These are phyloP conservation scores for Globisporangium canariense DNA, from an alignment of 352 stramenopile genomes.

Conservation along the genomic window DNA sequence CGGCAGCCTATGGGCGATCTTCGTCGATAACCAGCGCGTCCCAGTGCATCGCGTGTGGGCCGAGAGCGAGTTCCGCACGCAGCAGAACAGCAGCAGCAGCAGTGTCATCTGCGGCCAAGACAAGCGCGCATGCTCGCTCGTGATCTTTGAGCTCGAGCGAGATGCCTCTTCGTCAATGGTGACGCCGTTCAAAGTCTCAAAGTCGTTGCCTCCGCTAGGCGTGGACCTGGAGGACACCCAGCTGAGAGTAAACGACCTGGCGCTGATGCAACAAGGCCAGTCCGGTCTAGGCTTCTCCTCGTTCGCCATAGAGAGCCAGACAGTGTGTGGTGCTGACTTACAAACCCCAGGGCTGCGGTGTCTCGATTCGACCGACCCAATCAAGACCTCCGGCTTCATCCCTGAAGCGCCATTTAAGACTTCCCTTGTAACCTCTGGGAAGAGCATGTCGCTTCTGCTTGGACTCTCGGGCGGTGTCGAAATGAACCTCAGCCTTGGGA, in stretches of 20 bases:
- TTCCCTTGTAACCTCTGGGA: not conserved
- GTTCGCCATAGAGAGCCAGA: not conserved
- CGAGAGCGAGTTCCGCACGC: not conserved
- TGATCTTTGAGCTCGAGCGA: slow-evolving; percentile 1
- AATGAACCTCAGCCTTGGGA: not conserved
- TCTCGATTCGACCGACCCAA: not conserved
- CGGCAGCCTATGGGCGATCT: not conserved
- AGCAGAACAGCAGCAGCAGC: not conserved
- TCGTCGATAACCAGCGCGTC: not conserved
- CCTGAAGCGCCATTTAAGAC: not conserved
- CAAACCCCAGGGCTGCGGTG: not conserved
- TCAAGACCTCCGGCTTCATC: not conserved
- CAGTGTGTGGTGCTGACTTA: not conserved
- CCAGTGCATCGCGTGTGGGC: not conserved
- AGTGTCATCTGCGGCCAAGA: not conserved
- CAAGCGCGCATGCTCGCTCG: not conserved
- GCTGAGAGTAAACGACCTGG: not conserved
- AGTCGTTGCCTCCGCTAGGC: not conserved
- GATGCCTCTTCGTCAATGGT: not conserved
- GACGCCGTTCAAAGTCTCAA: not conserved
- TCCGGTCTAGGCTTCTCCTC: not conserved
- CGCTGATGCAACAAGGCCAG: not conserved
- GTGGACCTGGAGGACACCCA: not conserved
- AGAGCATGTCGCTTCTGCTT: not conserved
- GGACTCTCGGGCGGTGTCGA: not conserved